Base-by-base conservation (phyloP, 306 rosid genomes). In the Pterocarpus santalinus region DNA sequence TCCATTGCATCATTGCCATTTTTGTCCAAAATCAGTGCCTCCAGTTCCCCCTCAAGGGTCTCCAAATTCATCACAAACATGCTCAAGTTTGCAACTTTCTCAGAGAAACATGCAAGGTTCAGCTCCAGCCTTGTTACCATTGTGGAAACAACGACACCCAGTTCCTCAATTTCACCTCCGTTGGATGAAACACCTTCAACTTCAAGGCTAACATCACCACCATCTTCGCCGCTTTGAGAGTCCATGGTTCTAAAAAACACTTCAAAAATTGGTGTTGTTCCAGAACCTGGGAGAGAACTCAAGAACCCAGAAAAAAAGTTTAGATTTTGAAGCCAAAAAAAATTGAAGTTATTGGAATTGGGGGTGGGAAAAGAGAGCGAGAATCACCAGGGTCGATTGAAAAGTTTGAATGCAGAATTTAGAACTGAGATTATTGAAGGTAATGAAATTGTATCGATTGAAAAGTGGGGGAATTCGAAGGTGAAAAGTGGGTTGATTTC, bases 1-100 rank as follows among this genome's bases (percentile, higher is more conserved):
- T 4, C 17, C 32, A n/a, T 7, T 4, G 4, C 10, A 1, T 74
- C 57, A 7, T 11, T 17, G 32, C 61, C 63, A 57, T 84, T 98
- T 70, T 84, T 76, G 55, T 73, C 86, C 34, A 69, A 66, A 77
- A 69, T 80, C 63, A 88, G 78, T 36, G 85, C 88, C 85, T 93
- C 98, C 69, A 88, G 86, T 35, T 91, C 94, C 69, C 79, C 77
- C 75, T 88, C 97, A 84, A 79, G 78, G 15, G 91, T 88, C 15
- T 89, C 97, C 81, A 93, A 85, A 63, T 77, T 86, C 98, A 93
- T 93, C 91, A 84, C 79, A 43, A 92, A 89, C 63, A 86, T 90
- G 69, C 73, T 84, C 73, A 93, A 80, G 85, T 96, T 93, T 22
- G 85, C 82, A 41, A 93, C 79, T 81, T 93, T 96, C 89, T 96